Base-by-base conservation (phyloP, 1,284 basidiomycete species). In the Naganishia albida region DNA sequence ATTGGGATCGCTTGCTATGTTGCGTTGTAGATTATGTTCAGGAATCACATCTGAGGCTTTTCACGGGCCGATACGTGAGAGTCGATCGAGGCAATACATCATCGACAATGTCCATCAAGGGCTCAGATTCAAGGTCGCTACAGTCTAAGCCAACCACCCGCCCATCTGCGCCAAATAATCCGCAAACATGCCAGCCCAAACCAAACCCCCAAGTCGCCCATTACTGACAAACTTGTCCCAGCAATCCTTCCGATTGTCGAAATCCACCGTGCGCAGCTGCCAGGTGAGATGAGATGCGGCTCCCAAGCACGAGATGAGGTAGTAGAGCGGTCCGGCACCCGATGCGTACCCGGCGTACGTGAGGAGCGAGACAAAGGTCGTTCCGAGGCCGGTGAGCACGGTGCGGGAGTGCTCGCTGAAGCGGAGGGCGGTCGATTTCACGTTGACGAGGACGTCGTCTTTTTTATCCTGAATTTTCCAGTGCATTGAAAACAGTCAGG, bases 401-500 rank as follows among this genome's bases (percentile, higher is more conserved):
- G 87, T 84, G 12, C 89, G 86, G 0, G 93, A 90, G 38, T 84
- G 82, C 49, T 86, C 81, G 39, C 86, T 89, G 76, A 99, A 98
- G 48, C 96, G 84, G 53, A 99, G 83, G 0, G 96, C 96, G 1
- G 94, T 99, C 10, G 92, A 95, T 70, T 89, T 91, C 75, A 99
- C 95, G 25, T 91, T 93, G 20, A 87, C 91, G 55, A 84, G 82
- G 44, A 91, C 82, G 74, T 99, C 96, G 81, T 99, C 96, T 7
- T 73, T 78, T 81, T 98, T 99, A 80, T 99, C 96, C 89, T 96
- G 73, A 15, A 28, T n/a, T 7, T n/a, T n/a, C n/a, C n/a, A n/a
- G n/a, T n/a, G n/a, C n/a, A n/a, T n/a, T n/a, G 39, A 48, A 43
- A 30, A 13, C 30, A 34, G 28, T 42, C 38, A 23, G n/a, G 8